phyloP scores from a whole-genome alignment of 2,329 filamentous ascomycete genomes.

The Aspergillus melleus region DNA sequence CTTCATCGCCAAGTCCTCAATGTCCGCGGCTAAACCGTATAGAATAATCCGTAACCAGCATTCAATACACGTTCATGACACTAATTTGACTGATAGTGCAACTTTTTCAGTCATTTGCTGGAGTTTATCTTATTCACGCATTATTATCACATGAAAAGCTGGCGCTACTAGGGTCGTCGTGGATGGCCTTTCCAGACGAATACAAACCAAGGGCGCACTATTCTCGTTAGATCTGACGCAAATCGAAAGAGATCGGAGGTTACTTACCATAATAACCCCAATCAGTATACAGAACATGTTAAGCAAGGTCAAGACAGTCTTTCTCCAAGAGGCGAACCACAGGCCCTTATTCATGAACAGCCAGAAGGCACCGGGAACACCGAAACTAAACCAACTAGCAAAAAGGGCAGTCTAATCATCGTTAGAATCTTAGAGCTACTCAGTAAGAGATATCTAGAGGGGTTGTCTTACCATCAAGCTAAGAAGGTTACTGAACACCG shows the following conservation, averaged over 20 bases:
- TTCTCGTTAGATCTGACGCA: background rate
- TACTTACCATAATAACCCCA: slow-evolving; percentile 9
- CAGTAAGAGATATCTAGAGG: no score
- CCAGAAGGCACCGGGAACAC: slow-evolving; percentile 24
- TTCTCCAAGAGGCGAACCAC: slow-evolving; percentile 19
- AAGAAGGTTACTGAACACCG: slow-evolving; percentile 64
- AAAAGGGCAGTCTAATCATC: slow-evolving; percentile 51
- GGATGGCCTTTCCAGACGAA: slow-evolving; percentile 19
- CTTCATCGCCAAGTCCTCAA: no score
- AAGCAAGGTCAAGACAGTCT: slow-evolving; percentile 18
- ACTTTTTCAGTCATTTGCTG: no score
- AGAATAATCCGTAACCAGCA: no score
- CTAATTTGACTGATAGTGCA: no score
- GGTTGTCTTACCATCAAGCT: slow-evolving; percentile 44
- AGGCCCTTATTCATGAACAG: slow-evolving; percentile 23
- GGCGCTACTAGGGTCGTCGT: slow-evolving; percentile 13
- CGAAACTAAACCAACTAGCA: slow-evolving; percentile 61
- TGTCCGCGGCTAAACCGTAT: no score
- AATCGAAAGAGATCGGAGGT: background rate
- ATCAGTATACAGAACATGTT: slow-evolving; percentile 11
- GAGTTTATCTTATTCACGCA: background rate
- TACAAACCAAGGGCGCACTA: slow-evolving; percentile 19
- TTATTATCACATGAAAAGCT: slow-evolving; percentile 20
- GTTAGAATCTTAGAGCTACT: background rate
- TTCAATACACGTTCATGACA: no score